A percentile compares a stretch with the other conserved stretches of the same genome.
These are phyloP conservation scores for Saururus chinensis DNA, from an alignment of 164 flowering plant species.

Conservation along the genomic window DNA sequence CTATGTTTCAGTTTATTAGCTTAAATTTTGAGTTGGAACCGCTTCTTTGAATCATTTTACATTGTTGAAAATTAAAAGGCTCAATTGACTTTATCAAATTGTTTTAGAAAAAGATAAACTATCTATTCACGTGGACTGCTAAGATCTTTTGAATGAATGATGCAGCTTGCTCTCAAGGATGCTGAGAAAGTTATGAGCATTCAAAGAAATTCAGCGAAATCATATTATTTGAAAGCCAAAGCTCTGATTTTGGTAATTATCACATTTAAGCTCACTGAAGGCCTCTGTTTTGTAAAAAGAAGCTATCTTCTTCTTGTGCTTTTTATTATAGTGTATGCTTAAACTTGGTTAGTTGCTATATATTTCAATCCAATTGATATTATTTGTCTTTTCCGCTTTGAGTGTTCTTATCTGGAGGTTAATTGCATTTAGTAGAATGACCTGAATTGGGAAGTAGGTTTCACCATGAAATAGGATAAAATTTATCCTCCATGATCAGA, in stretches of 20 bases:
- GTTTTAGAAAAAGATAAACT: not conserved
- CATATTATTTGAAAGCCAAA: slow-evolving; percentile 64
- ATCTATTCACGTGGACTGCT: not conserved
- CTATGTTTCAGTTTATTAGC: not conserved
- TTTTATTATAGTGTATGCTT: no score
- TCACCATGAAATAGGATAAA: no score
- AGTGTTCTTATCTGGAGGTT: no score
- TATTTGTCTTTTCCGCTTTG: no score
- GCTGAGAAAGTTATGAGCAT: slow-evolving; percentile 65
- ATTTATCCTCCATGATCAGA: no score
- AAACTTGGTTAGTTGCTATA: no score
- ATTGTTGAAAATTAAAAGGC: no score
- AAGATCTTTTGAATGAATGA: slow-evolving; percentile 5
- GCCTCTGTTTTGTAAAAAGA: not conserved
- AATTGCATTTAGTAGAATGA: no score
- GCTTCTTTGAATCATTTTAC: not conserved
- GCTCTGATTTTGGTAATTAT: slow-evolving; percentile 64
- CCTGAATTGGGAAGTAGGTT: no score
- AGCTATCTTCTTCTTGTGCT: no score
- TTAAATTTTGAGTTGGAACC: not conserved
- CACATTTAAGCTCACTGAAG: not conserved
- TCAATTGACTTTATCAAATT: not conserved
- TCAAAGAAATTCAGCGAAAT: slow-evolving; percentile 36
- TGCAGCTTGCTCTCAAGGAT: slow-evolving; percentile 91
- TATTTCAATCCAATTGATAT: no score